Base-by-base conservation (phyloP, 225 moss, liverwort and hornwort species). In the Polytrichum commune region DNA sequence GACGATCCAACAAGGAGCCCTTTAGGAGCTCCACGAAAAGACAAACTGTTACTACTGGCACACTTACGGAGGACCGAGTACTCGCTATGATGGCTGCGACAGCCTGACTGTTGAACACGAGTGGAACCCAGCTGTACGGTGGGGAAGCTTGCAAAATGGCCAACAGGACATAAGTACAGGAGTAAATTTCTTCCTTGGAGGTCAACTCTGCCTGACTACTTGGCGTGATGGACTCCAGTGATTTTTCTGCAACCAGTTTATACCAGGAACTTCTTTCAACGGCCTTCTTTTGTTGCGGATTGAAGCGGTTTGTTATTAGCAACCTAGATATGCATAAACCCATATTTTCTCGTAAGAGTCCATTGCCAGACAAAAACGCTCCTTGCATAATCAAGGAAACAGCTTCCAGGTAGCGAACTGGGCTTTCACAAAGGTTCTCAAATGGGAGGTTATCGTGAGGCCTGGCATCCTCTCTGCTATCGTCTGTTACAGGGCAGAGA, bases 361-460 rank as follows among this genome's bases (percentile, higher is more conserved):
- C 85, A 58, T 68, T 67, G 26, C 84, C 83, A 29, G 69, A 82
- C 55, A 82, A 62, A 65, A 81, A 69, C 66, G 76, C 74, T 63
- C 92, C 90, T 82, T 94, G 94, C 66, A 94, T 76, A 76, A 89
- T 77, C 82, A 90, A 79, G 18, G 76, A 84, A 54, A 85, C 68
- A 62, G 80, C 81, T 73, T 62, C 76, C 55, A 89, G 74, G 20
- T 82, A 67, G 60, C 38, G 72, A 22, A 32, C 55, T 30, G 90
- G 79, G 73, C 80, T 70, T 64, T 81, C 78, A 73, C 74, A 55
- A 46, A 79, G 61, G 67, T 67, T 70, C 26, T 69, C 54, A 46
- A 46, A 13, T 60, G 74, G 19, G 9, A 79, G 65, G 19, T 66
- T 80, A 54, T 70, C 60, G 26, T 66, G 27, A 4, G 53, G 57